Conservation (phyloP, 176 grass and related monocot species). For the Oryza officinalis region DNA sequence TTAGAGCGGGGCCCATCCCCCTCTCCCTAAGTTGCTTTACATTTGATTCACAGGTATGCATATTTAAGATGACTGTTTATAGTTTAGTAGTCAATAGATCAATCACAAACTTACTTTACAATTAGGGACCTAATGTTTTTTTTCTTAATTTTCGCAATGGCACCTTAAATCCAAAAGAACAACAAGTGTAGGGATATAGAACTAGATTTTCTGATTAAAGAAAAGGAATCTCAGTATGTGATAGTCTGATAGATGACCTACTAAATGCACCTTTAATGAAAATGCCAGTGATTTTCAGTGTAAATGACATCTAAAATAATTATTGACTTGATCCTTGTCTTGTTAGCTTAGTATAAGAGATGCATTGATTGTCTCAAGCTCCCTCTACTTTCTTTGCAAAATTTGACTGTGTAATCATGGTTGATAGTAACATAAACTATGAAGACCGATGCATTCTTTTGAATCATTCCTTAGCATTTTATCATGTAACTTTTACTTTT, state of each 20-base stretch:
- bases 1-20: conserved; percentile 46
- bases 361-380: conserved; percentile 4
- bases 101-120: not conserved
- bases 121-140: conserved; percentile 14
- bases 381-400: conserved; percentile 6
- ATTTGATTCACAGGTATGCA: conserved; percentile 39
- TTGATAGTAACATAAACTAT: not conserved
- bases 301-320: conserved; percentile 8
- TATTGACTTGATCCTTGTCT: not conserved
- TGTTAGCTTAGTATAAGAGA: conserved; percentile 3
- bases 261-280: not conserved
- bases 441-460: not conserved
- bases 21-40: conserved; percentile 36
- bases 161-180: conserved; percentile 11
- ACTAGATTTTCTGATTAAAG: not conserved
- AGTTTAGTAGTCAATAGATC: conserved; percentile 2
- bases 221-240: not conserved
- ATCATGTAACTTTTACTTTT: not conserved
- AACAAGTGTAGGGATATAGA: conserved; percentile 10
- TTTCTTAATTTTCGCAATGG: conserved; percentile 32
- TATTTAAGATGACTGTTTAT: conserved; percentile 3
- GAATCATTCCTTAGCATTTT: not conserved
- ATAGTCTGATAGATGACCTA: conserved; percentile 4
- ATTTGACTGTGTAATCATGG: conserved; percentile 11
- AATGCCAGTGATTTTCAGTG: conserved; percentile 15